These are phyloP conservation scores for Sporodiniella umbellata DNA, from an alignment of 371 early-diverging fungal species.

Conservation along the genomic window DNA sequence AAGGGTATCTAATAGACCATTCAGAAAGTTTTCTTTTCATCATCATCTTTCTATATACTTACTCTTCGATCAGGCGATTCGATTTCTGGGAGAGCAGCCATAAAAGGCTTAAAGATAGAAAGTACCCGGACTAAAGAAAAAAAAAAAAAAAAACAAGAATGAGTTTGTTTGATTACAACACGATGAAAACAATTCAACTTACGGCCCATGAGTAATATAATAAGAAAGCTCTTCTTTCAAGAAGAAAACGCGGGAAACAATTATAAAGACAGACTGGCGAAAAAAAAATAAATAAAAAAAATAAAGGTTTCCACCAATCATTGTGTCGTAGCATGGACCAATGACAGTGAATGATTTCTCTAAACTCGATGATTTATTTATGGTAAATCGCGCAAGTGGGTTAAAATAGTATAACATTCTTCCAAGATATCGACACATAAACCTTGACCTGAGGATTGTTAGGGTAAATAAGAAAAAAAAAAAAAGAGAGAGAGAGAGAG, in stretches of 20 bases:
- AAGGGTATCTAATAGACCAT: constrained; percentile 83
- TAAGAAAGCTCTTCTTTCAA: too few species aligned
- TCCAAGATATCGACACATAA: constrained; percentile 74
- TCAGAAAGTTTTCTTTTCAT: neutral
- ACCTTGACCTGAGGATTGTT: constrained; percentile 50
- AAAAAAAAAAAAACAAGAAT: too few species aligned
- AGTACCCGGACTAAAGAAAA: constrained; percentile 92
- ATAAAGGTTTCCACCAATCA: constrained; percentile 5
- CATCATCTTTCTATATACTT: constrained; percentile 5
- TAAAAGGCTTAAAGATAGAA: constrained; percentile 97
- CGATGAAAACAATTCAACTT: constrained; percentile 1
- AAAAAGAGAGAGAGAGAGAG: too few species aligned
- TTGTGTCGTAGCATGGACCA: too few species aligned
- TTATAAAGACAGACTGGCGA: constrained; percentile 6
- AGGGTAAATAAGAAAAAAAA: neutral
- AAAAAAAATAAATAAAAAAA: neutral
- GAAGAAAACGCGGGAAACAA: constrained; percentile 7
- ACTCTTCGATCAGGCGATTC: constrained; percentile 95
- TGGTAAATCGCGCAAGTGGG: constrained; percentile 54
- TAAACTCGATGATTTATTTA: too few species aligned
- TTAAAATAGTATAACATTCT: constrained; percentile 79
- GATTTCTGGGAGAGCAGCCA: constrained; percentile 98
- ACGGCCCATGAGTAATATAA: constrained; percentile 18
- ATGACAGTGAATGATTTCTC: too few species aligned
- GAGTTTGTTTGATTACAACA: too few species aligned